Evolutionary conservation across 2,329 filamentous ascomycete genomes (phyloP).

Genomic region (Fusarium nisikadoi): DNA sequence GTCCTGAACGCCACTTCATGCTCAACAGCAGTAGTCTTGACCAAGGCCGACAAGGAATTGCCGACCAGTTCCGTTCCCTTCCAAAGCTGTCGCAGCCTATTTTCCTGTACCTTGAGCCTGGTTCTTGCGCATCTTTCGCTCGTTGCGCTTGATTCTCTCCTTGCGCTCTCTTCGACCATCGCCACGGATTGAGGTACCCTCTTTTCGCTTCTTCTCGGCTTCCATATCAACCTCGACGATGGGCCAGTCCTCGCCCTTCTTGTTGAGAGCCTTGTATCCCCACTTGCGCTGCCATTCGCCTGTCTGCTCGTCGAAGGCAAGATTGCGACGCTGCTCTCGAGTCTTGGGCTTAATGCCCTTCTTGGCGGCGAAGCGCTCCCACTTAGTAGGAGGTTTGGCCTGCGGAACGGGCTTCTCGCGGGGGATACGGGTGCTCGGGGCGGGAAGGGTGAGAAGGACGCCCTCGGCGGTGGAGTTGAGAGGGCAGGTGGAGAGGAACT

Average conservation of each 20-base stretch:
- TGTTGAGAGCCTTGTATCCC: slow-evolving; percentile 93
- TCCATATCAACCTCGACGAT: slow-evolving; percentile 90
- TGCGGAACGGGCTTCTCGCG: slow-evolving; percentile 92
- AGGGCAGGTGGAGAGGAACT: slow-evolving; percentile 88
- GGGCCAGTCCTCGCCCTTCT: slow-evolving; percentile 82
- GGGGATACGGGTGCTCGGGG: slow-evolving; percentile 76
- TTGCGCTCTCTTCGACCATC: slow-evolving; percentile 72
- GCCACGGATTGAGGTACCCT: slow-evolving; percentile 69
- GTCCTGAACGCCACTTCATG: slow-evolving; percentile 47
- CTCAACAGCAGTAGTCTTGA: slow-evolving; percentile 27
- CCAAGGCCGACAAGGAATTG: slow-evolving; percentile 14
- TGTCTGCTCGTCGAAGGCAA: slow-evolving; percentile 84
- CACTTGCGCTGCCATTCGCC: slow-evolving; percentile 94
- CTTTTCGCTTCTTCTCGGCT: slow-evolving; percentile 71
- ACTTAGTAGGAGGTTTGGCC: slow-evolving; percentile 86
- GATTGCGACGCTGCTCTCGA: slow-evolving; percentile 76
- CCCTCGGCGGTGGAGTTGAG: slow-evolving; percentile 75
- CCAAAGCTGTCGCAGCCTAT: slow-evolving; percentile 25
- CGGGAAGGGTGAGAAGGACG: slow-evolving; percentile 83
- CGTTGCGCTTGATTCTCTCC: slow-evolving; percentile 77
- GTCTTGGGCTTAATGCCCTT: slow-evolving; percentile 95
- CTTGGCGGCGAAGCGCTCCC: slow-evolving; percentile 95
- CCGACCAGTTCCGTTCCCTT: slow-evolving; percentile 4
- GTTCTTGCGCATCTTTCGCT: slow-evolving; percentile 76
- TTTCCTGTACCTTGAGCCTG: slow-evolving; percentile 53